These are phyloP conservation scores for Daldinia loculata DNA, from an alignment of 495 filamentous ascomycete species.

Conservation along the genomic window DNA sequence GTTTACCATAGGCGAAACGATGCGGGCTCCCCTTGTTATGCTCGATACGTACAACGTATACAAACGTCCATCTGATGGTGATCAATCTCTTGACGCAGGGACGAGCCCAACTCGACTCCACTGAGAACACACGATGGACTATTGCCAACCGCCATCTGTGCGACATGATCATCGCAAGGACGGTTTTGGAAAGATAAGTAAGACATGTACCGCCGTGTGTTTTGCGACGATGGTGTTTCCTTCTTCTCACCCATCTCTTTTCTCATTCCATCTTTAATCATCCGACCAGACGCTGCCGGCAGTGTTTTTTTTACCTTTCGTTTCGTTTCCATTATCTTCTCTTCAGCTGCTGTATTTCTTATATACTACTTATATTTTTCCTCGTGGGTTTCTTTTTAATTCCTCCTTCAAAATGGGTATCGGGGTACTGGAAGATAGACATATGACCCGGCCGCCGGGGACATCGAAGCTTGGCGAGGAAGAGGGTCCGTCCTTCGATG, in stretches of 20 bases:
- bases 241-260: slow-evolving; percentile 11
- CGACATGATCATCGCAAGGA: slow-evolving; percentile 20
- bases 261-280: not conserved
- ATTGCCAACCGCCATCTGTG: slow-evolving; percentile 22
- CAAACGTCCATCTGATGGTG: slow-evolving; percentile 16
- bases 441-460: slow-evolving; percentile 39
- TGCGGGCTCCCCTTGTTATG: not conserved
- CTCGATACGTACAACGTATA: slow-evolving; percentile 9
- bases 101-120: slow-evolving; percentile 4
- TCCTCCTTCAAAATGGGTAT: slow-evolving; percentile 33
- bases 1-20: not conserved
- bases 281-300: slow-evolving; percentile 34
- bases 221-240: not conserved
- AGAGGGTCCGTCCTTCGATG: slow-evolving; percentile 11
- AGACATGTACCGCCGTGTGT: slow-evolving; percentile 7
- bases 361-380: slow-evolving; percentile 3
- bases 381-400: not conserved
- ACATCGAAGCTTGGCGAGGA: slow-evolving; percentile 41
- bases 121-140: slow-evolving; percentile 15
- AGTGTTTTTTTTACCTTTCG: slow-evolving; percentile 19
- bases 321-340: slow-evolving; percentile 12
- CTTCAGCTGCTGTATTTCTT: slow-evolving; percentile 18
- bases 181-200: slow-evolving; percentile 22
- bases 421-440: slow-evolving; percentile 33
- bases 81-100: slow-evolving; percentile 33